Evolutionary conservation across 2,329 filamentous ascomycete genomes (phyloP), one percentile per base, ranked within the genome.

Genomic region (Rhynchosporium graminicola): DNA sequence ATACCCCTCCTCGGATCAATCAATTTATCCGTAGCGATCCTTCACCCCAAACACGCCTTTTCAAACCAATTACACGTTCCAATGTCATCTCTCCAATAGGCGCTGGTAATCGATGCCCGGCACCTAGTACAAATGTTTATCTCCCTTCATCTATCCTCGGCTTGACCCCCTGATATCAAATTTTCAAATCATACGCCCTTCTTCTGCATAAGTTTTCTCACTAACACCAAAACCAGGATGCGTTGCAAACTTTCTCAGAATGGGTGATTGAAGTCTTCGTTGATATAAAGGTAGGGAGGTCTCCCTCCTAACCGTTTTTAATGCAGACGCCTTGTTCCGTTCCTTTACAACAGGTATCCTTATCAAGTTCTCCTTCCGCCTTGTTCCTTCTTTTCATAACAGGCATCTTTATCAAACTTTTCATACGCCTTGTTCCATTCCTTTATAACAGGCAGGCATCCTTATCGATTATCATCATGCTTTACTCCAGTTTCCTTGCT

Each of bases 111-210:
- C 20, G 51, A 33, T 33, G 36, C 51, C 51, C 26, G 3, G 36
- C 12, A 28, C 15, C 15, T 9, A 13, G 20, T 54, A 28, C 20
- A 33, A 28, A 36, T 15, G 3, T 42, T 40, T 10, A 42, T n/a
- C n/a, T 36, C 33, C 9, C 36, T 54, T 54, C 51, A 54, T 54
- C 40, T 54, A 42, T 54, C 20, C 51, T n/a, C 20, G 36, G 36
- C 36, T 33, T 40, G 51, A 12, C 3, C n/a, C n/a, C 33, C 28
- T 10, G 8, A 54, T 36, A 10, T 52, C 51, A 54, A 29, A 28
- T 54, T 40, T 42, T 40, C 40, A 15, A 15, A 20, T 54, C 51
- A 42, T 54, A 54, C 15, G 51, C 28, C 31, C 50, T 28, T 2
- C 33, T 40, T 54, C 13, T 54, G 33, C n/a, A 38, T 9, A 54